Evolutionary conservation across 176 grass and related monocot species (phyloP).

Genomic region (Secale cereale): DNA sequence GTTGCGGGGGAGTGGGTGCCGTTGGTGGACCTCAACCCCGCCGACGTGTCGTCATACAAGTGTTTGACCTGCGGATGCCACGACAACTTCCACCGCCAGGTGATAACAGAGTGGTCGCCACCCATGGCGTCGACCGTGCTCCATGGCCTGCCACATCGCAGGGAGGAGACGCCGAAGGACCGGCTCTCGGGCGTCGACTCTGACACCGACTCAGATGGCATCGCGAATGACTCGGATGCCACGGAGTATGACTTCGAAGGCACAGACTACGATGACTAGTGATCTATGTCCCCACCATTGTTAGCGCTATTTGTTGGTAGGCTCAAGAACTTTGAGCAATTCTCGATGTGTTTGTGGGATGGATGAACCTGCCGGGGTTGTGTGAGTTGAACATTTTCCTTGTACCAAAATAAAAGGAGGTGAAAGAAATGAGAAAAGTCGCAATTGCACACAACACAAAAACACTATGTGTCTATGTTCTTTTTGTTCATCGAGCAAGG

Average conservation of each 20-base stretch:
- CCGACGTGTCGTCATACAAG: conserved; percentile 56
- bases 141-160: conserved; percentile 15
- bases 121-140: neutral
- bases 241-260: neutral
- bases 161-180: conserved; percentile 27
- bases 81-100: conserved; percentile 83
- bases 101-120: conserved; percentile 14
- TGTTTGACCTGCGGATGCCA: conserved; percentile 85
- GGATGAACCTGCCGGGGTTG: no score
- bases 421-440: no score
- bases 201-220: conserved; percentile 39
- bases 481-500: no score
- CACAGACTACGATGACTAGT: conserved; percentile 44
- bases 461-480: no score
- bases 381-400: no score
- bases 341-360: no score
- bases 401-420: no score
- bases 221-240: conserved; percentile 35
- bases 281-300: conserved; percentile 34
- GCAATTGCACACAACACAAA: no score
- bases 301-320: no score
- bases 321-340: no score
- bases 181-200: conserved; percentile 29
- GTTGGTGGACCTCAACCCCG: conserved; percentile 25
- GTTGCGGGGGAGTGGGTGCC: conserved; percentile 91